A percentile compares a stretch with the other conserved stretches of the same genome.
Evolutionary conservation across 2,329 filamentous ascomycete species (phyloP).

Genomic region (Aspergillus hiratsukae): DNA sequence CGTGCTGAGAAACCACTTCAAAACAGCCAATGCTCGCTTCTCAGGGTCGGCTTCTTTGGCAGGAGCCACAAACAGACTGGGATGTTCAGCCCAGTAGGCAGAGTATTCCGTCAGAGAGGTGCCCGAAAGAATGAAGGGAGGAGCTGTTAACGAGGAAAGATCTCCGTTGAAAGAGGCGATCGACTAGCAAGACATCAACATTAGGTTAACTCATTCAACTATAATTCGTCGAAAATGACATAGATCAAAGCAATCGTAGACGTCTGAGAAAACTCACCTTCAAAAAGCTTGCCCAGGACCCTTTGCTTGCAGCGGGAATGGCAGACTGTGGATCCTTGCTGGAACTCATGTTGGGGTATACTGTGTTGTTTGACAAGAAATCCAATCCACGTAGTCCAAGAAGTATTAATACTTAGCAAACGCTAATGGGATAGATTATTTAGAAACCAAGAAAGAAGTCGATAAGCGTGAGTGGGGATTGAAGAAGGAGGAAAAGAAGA

Average conservation of each 20-base stretch:
- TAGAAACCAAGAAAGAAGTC: constrained; percentile 2
- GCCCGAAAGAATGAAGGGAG: constrained; percentile 75
- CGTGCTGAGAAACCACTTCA: constrained; percentile 94
- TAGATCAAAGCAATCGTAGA: background rate
- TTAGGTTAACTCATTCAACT: constrained; percentile 1
- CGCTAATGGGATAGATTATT: constrained; percentile 1
- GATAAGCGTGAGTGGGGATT: constrained; percentile 1
- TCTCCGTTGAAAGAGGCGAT: constrained; percentile 80
- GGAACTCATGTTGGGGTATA: constrained; percentile 22
- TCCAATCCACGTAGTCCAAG: background rate
- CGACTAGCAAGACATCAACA: constrained; percentile 41
- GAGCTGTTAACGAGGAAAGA: constrained; percentile 73
- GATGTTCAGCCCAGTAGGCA: constrained; percentile 78
- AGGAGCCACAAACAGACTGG: constrained; percentile 73
- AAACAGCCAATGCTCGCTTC: constrained; percentile 78
- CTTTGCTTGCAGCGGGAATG: constrained; percentile 40
- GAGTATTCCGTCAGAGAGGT: constrained; percentile 77
- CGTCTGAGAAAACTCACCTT: constrained; percentile 30
- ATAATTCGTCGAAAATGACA: background rate
- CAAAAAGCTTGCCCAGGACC: constrained; percentile 46
- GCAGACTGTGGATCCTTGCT: constrained; percentile 38
- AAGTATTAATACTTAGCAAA: background rate
- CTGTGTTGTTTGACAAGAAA: background rate
- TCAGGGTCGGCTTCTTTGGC: constrained; percentile 72
- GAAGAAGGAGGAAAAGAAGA: background rate